Evolutionary conservation across 768 basidiomycete genomes (phyloP).

Genomic region (Tephrocybe sp.): DNA sequence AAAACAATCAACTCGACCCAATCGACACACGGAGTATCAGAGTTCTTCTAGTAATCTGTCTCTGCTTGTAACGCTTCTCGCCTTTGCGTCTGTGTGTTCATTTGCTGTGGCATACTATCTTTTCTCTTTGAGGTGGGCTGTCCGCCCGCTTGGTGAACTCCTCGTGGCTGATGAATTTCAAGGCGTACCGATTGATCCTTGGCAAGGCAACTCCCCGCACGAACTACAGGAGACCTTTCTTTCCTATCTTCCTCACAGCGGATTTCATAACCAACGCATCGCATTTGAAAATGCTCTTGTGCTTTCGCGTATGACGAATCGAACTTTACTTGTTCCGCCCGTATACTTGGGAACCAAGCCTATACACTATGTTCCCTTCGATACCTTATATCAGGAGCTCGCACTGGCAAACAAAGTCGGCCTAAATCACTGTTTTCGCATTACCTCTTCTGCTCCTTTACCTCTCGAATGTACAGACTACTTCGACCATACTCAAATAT

Average conservation of each 20-base stretch:
- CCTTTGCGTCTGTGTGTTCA: slow-evolving; percentile 47
- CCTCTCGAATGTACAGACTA: slow-evolving; percentile 64
- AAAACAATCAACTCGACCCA: neutral
- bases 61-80: slow-evolving; percentile 45
- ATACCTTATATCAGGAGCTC: slow-evolving; percentile 46
- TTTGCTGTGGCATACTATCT: slow-evolving; percentile 67
- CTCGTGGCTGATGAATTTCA: slow-evolving; percentile 30
- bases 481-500: slow-evolving; percentile 57
- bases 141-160: slow-evolving; percentile 17
- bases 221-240: slow-evolving; percentile 48
- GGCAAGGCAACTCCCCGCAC: slow-evolving; percentile 7
- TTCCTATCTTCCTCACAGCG: slow-evolving; percentile 80
- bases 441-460: slow-evolving; percentile 31
- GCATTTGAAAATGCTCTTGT: slow-evolving; percentile 82
- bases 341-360: slow-evolving; percentile 63
- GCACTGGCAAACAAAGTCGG: slow-evolving; percentile 51
- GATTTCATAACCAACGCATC: slow-evolving; percentile 86
- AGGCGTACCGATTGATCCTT: slow-evolving; percentile 30
- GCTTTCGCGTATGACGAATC: slow-evolving; percentile 67
- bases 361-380: slow-evolving; percentile 57
- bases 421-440: slow-evolving; percentile 47
- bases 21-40: slow-evolving; percentile 17
- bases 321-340: slow-evolving; percentile 80
- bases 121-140: slow-evolving; percentile 59
- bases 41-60: slow-evolving; percentile 38